Conservation (phyloP, 106 monocot species). For the Alisma plantagoaquatica region DNA sequence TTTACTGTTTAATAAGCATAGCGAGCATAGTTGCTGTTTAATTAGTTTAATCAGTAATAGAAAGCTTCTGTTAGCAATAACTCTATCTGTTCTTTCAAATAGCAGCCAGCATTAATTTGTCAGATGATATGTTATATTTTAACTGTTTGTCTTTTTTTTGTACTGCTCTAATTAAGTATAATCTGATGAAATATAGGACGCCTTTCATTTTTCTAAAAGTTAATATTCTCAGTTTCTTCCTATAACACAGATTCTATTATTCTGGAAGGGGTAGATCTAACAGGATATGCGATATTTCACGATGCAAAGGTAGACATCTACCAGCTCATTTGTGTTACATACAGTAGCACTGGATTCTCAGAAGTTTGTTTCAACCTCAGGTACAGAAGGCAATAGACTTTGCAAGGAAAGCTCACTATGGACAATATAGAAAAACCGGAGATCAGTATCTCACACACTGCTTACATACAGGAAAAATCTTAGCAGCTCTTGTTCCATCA, state of each 20-base stretch:
- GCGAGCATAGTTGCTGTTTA: too few relatives aligned
- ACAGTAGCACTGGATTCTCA: too few relatives aligned
- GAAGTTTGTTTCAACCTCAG: slow-evolving; percentile 39
- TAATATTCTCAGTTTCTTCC: not conserved
- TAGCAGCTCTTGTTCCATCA: slow-evolving; percentile 88
- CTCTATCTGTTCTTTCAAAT: not conserved
- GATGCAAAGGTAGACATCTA: slow-evolving; percentile 55
- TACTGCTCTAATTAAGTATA: not conserved
- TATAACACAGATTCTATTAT: slow-evolving; percentile 56
- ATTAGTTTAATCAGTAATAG: too few relatives aligned
- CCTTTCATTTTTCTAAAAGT: not conserved
- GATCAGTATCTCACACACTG: slow-evolving; percentile 94
- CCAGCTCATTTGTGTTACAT: slow-evolving; percentile 7
- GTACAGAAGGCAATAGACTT: slow-evolving; percentile 84
- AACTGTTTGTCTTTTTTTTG: not conserved
- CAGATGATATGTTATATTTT: not conserved
- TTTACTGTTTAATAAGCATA: too few relatives aligned
- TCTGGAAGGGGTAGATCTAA: slow-evolving; percentile 86
- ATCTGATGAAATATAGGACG: not conserved
- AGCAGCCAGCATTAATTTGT: not conserved
- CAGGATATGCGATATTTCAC: slow-evolving; percentile 75
- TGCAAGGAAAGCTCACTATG: slow-evolving; percentile 77
- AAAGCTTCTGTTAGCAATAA: too few relatives aligned
- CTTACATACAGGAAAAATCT: slow-evolving; percentile 86
- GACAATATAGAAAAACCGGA: slow-evolving; percentile 79